A percentile compares a stretch with the other conserved stretches of the same genome.
phyloP scores from a whole-genome alignment of 1,284 basidiomycete species.

The Microbotryum violaceum region DNA sequence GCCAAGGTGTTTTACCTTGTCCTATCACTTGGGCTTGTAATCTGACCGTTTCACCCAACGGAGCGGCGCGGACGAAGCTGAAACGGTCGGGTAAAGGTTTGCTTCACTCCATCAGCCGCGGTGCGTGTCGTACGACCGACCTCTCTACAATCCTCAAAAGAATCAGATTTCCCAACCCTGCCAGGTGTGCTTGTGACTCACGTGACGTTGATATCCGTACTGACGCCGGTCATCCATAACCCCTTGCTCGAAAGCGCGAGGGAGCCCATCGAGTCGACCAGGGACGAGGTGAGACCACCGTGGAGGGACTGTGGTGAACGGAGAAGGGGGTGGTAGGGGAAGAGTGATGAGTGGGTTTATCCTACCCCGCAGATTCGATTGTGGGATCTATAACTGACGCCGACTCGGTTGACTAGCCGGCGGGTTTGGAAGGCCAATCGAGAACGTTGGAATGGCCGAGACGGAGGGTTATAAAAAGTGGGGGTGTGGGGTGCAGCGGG shows the following conservation, averaged over 20 bases:
- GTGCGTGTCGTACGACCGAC: too few relatives aligned
- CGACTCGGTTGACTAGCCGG: slow-evolving; percentile 8
- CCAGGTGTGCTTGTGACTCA: slow-evolving; percentile 48
- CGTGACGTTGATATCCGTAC: slow-evolving; percentile 75
- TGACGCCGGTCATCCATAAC: slow-evolving; percentile 74
- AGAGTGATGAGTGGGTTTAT: too few relatives aligned
- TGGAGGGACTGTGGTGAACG: slow-evolving; percentile 53
- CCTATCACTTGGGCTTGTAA: slow-evolving; percentile 25
- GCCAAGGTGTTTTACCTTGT: slow-evolving; percentile 4
- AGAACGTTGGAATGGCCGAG: too few relatives aligned
- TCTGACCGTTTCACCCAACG: slow-evolving; percentile 18
- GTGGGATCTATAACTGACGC: slow-evolving; percentile 3
- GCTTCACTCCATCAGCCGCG: background rate
- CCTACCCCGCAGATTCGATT: too few relatives aligned
- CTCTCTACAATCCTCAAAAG: slow-evolving; percentile 19
- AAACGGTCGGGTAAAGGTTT: slow-evolving; percentile 49
- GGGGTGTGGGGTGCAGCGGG: too few relatives aligned
- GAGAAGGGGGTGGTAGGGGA: too few relatives aligned
- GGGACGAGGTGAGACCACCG: slow-evolving; percentile 71
- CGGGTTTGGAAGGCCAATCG: background rate
- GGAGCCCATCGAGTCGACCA: slow-evolving; percentile 78
- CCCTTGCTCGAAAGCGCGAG: slow-evolving; percentile 74
- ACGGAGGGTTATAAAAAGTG: background rate
- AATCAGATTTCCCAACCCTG: slow-evolving; percentile 25
- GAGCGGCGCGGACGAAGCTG: slow-evolving; percentile 34